Base-by-base conservation (phyloP, 1,139 yeast genomes). In the Ashbya aceris region DNA sequence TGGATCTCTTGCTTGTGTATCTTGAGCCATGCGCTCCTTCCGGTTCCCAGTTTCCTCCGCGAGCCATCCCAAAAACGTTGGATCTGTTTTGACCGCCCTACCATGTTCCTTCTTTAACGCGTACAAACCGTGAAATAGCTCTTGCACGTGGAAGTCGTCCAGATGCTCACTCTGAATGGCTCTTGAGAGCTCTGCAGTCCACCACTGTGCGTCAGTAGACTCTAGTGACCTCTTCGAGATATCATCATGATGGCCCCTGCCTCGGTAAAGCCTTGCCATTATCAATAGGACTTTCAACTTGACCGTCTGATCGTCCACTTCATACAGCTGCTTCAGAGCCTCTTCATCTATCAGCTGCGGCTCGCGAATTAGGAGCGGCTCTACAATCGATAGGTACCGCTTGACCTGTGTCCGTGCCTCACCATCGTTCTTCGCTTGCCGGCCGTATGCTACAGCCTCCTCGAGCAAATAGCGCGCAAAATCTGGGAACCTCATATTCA, bases 41-140 rank as follows among this genome's bases (percentile, higher is more conserved):
- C 78, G 66, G 13, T 46, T 44, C 33, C 70, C 74, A 1, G 72
- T 69, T 51, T 79, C 76, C 36, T 62, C 55, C 12, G 77, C 70
- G 38, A 85, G 62, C 95, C 95, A 85, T 30, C 70, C 62, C 41
- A 84, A 50, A 51, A 84, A 72, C 1, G 50, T 49, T 1, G 54
- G 40, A 11, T 54, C 56, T 0, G 66, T 54, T 30, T 62, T 61
- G 34, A 61, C 49, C 1, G 49, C 43, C 11, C 41, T 47, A 10
- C 55, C 45, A 31, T 43, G 48, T 1, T 43, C 37, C 12, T 46
- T 40, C 46, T 67, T 67, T 34, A 67, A 48, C 11, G 67, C 63
- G 35, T 67, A 69, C 44, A 77, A 58, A 39, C 68, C 65, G 32
- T 65, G 61, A 55, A 76, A 75, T 40, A 69, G 67, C 2, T 60